Evolutionary conservation across 257 asterid species (phyloP), one percentile per base, ranked within the genome.

Genomic region (Gentiana straminea): DNA sequence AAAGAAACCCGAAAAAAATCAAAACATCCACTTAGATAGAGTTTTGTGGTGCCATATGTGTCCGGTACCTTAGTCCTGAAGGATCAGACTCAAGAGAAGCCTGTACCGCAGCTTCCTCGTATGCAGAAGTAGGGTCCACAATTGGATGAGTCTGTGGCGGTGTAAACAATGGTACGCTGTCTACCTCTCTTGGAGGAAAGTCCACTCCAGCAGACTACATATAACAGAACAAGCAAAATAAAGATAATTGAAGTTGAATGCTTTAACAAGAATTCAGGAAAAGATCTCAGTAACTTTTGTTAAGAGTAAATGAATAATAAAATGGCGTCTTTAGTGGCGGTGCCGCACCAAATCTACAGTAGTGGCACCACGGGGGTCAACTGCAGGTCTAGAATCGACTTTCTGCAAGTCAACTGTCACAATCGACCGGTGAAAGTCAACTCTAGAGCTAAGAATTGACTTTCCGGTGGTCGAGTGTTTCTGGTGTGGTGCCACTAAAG

Each of bases 61-160:
- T 38, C 32, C 9, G 32, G 59, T 73, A 87, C 98, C 95, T 87
- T 66, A 92, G 97, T 58, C 94, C 99, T 65, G 97, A 82, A 65
- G 81, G 79, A 77, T 88, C 95, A 52, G 93, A 70, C 61, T 81
- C 81, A 65, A 92, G 94, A 64, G 97, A 88, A 70, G 95, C 95
- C 73, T 84, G 90, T 64, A 88, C 87, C 59, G 94, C 97, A 65
- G 88, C 94, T 73, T 88, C 99, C 73, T 92, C 99, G 8, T 78
- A 88, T 3, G 78, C 73, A 60, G 80, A 67, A 62, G 84, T 58
- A 46, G 68, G 58, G 38, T 77, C 78, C 64, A 69, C 83, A 47
- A 88, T 55, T 9, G 94, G 94, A 77, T 81, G 93, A 57, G 97
- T 72, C 73, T 88, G 99, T 50, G 97, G 94, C 61, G 96, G 96